Evolutionary conservation across 805 yeast genomes (phyloP), one percentile per base, ranked within the genome.

Genomic region (Soucietia sequanensis): DNA sequence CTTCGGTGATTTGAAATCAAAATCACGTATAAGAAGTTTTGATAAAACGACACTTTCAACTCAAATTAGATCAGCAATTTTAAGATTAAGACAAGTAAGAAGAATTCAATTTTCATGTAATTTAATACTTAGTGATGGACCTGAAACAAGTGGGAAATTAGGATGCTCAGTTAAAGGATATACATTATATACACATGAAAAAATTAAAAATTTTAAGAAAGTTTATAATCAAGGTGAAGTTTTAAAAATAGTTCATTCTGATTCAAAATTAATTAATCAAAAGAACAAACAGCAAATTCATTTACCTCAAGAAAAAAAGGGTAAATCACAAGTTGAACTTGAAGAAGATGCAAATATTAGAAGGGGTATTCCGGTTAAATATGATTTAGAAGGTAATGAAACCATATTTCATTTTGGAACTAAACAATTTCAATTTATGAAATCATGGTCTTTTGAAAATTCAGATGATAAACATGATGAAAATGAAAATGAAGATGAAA

Each of bases 91-190:
- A 42, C 84, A 82, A 45, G 71, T 84, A 4, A 74, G 75, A 31
- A 60, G 95, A 31, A 70, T 80, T 0, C 75, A 73, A 32, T 85
- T 84, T 50, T 69, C 75, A 11, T 76, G 84, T 41, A 75, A 80
- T 7, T 56, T 89, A 30, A 70, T 76, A 1, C 58, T 87, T 4
- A 71, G 78, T 30, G 76, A 75, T 23, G 65, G 64, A 4, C 59
- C 64, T 0, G 53, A 48, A 2, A 33, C 50, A 4, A 62, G 59
- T 11, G 70, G 69, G 5, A 39, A 40, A 2, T 37, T 90, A 13
- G 65, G 69, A 0, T 72, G 91, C 31, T 83, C 88, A 0, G 69
- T 90, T 1, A 76, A 75, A 44, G 97, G 95, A 0, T 84, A 78
- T 48, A 60, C 82, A 0, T 67, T 84, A n/a, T 75, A 72, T 41